These are phyloP conservation scores for Agrocybe praecox DNA, from an alignment of 768 basidiomycete genomes.

Conservation along the genomic window DNA sequence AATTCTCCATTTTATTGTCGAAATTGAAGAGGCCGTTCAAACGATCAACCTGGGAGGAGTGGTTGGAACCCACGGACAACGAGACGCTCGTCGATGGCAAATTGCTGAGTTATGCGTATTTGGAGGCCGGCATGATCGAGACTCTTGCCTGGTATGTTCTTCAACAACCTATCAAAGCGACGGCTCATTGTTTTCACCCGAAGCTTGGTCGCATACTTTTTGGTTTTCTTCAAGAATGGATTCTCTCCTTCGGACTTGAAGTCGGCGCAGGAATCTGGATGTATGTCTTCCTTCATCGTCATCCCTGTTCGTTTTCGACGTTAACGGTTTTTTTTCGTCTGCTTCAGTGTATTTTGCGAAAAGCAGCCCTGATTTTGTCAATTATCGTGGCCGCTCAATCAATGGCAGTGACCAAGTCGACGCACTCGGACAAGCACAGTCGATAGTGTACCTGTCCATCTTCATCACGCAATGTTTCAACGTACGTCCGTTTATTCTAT, in stretches of 20 bases:
- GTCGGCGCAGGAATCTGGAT: constrained; percentile 44
- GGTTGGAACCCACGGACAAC: constrained; percentile 50
- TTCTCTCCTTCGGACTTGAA: constrained; percentile 61
- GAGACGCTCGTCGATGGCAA: constrained; percentile 65
- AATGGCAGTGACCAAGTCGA: constrained; percentile 52
- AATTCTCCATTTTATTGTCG: constrained; percentile 33
- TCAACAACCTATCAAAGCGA: neutral
- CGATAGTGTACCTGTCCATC: constrained; percentile 66
- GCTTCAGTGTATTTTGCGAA: constrained; percentile 47
- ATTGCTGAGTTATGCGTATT: constrained; percentile 66
- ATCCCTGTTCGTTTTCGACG: neutral
- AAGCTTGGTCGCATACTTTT: constrained; percentile 65
- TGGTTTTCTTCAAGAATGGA: constrained; percentile 64
- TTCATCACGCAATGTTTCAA: constrained; percentile 75
- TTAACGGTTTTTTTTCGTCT: neutral
- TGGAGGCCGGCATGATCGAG: constrained; percentile 68
- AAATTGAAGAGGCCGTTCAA: constrained; percentile 57
- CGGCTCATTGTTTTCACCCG: neutral
- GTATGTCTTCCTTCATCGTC: constrained; percentile 25
- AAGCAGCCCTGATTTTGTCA: constrained; percentile 55
- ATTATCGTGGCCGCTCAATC: constrained; percentile 50
- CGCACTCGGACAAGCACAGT: constrained; percentile 62
- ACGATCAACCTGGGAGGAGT: constrained; percentile 59
- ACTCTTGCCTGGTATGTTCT: constrained; percentile 51
- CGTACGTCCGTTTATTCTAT: constrained; percentile 30